Conservation (phyloP, 2,329 filamentous ascomycete genomes). For the Fusarium falciforme region DNA sequence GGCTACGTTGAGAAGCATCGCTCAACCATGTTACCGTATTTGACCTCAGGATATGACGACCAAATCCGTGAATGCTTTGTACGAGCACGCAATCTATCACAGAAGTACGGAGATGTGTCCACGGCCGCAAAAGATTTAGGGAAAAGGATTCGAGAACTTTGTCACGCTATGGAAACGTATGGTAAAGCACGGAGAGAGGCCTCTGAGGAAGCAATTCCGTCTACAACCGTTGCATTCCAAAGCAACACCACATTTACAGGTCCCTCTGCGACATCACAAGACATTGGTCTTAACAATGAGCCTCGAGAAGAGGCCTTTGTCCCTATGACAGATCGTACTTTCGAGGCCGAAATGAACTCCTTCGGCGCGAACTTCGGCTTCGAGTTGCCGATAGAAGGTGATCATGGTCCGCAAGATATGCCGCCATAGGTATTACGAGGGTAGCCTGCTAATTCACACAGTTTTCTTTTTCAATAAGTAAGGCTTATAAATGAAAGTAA, state of each 20-base stretch:
- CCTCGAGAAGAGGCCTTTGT: background rate
- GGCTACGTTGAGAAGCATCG: background rate
- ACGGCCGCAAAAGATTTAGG: background rate
- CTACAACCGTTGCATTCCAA: background rate
- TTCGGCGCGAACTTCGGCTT: background rate
- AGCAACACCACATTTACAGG: background rate
- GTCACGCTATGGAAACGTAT: background rate
- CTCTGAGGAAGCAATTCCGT: too few relatives aligned
- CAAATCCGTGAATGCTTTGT: background rate
- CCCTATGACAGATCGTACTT: too few relatives aligned
- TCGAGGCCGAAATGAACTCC: background rate
- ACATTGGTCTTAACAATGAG: background rate
- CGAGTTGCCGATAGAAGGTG: background rate
- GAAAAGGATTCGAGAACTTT: background rate
- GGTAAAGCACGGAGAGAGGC: background rate
- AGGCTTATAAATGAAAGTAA: too few relatives aligned
- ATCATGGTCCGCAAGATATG: background rate
- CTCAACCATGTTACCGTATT: background rate
- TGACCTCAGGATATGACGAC: background rate
- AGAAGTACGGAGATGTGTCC: background rate
- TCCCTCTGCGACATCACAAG: background rate
- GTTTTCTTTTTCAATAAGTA: background rate
- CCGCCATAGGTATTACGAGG: background rate
- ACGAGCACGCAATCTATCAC: background rate
- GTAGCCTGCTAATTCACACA: background rate